phyloP scores from a whole-genome alignment of 306 rosid genomes.

The Hippophae rhamnoides region DNA sequence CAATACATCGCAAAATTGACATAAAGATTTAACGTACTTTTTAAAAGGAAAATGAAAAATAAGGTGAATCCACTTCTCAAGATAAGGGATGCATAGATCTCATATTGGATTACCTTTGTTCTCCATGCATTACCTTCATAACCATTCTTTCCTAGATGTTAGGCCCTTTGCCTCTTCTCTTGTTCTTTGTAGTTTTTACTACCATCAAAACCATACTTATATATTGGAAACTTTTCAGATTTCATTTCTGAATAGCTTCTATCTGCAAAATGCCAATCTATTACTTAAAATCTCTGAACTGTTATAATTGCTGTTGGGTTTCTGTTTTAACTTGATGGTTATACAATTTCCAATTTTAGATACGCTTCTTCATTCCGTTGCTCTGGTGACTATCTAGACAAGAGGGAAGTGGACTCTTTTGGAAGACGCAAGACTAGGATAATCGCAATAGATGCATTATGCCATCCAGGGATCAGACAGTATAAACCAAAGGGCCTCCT shows the following conservation, averaged over 20 bases:
- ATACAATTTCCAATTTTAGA: conserved; percentile 40
- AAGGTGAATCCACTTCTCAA: too few relatives aligned
- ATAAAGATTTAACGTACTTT: not conserved
- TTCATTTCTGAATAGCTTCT: not conserved
- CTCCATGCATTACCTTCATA: not conserved
- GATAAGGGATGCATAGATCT: not conserved
- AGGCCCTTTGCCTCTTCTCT: not conserved
- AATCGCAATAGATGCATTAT: conserved; percentile 80
- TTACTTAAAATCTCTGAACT: conserved; percentile 1
- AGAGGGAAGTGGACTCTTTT: conserved; percentile 38
- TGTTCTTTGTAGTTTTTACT: not conserved
- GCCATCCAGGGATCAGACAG: conserved; percentile 67
- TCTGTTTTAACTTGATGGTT: conserved; percentile 13
- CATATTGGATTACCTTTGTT: not conserved
- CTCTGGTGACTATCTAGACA: conserved; percentile 64
- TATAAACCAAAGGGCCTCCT: conserved; percentile 49
- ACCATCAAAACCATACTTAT: not conserved
- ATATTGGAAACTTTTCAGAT: not conserved
- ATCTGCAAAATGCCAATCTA: not conserved
- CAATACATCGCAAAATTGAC: not conserved
- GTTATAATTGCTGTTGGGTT: conserved; percentile 8
- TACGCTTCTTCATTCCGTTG: conserved; percentile 78
- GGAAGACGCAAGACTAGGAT: conserved; percentile 75
- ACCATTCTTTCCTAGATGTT: not conserved
- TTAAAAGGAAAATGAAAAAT: too few relatives aligned